These are phyloP conservation scores for Santalum album DNA, from an alignment of 164 flowering plant species.

Conservation along the genomic window DNA sequence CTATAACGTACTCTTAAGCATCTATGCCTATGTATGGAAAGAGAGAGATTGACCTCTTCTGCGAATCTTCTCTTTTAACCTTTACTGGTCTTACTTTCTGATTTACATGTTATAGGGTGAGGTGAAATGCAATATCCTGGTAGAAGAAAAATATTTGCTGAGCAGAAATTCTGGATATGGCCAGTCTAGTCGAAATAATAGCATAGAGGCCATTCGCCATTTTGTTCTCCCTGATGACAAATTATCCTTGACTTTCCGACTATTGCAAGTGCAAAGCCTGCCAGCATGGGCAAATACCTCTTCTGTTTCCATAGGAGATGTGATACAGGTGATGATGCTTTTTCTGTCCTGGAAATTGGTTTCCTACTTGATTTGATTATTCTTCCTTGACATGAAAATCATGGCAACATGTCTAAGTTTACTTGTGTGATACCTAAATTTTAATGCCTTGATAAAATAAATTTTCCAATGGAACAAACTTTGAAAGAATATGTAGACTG, in stretches of 20 bases:
- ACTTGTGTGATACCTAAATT: too few relatives aligned
- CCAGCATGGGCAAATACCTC: slow-evolving; percentile 91
- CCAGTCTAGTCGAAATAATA: slow-evolving; percentile 7
- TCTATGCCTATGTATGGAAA: too few relatives aligned
- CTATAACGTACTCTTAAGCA: too few relatives aligned
- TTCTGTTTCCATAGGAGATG: slow-evolving; percentile 67
- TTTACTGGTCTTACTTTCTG: too few relatives aligned
- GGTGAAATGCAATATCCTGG: slow-evolving; percentile 8
- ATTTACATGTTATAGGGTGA: too few relatives aligned
- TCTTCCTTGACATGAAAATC: neutral
- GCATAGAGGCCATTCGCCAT: slow-evolving; percentile 45
- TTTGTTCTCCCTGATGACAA: slow-evolving; percentile 42
- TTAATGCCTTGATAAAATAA: too few relatives aligned
- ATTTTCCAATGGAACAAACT: too few relatives aligned
- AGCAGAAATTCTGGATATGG: slow-evolving; percentile 9
- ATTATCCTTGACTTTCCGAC: slow-evolving; percentile 60
- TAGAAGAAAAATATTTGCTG: slow-evolving; percentile 7
- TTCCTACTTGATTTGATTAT: neutral
- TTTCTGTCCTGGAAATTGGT: neutral
- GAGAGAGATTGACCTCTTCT: too few relatives aligned
- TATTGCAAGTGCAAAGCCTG: slow-evolving; percentile 65
- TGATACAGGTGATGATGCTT: slow-evolving; percentile 52
- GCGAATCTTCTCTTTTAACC: too few relatives aligned
- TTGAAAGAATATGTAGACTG: too few relatives aligned
- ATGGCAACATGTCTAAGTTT: too few relatives aligned